A percentile compares a stretch with the other conserved stretches of the same genome.
These are phyloP conservation scores for Sequoiadendron giganteum DNA, from an alignment of 75 land plant genomes.

Conservation along the genomic window DNA sequence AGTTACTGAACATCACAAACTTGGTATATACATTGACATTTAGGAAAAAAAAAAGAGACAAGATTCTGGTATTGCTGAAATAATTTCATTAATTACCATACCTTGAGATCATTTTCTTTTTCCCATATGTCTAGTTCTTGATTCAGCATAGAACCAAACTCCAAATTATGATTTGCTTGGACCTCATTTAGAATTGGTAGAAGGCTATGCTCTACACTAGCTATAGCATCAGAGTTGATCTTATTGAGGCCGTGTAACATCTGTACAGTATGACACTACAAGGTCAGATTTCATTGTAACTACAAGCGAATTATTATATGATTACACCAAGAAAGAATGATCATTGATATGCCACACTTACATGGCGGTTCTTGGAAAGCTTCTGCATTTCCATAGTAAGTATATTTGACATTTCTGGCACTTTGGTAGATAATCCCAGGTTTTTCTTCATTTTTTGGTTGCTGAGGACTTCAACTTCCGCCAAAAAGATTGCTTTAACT, in stretches of 20 bases:
- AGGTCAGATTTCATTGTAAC: not conserved
- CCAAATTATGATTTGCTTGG: constrained; percentile 3
- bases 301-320: not conserved
- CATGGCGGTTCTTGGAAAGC: constrained; percentile 1
- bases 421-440: constrained; percentile 5
- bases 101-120: not conserved
- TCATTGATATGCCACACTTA: not conserved
- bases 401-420: constrained; percentile 4
- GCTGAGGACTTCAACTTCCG: constrained; percentile 27
- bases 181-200: constrained; percentile 5
- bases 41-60: not conserved
- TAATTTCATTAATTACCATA: not conserved
- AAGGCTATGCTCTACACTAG: not conserved
- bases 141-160: not conserved
- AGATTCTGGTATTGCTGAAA: not conserved
- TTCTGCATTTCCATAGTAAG: not conserved
- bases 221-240: not conserved
- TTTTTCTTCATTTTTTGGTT: constrained; percentile 4
- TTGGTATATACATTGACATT: too few species aligned
- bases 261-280: not conserved
- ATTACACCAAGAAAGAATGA: not conserved
- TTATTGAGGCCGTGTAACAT: not conserved
- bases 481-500: constrained; percentile 31
- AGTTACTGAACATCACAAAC: not conserved
- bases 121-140: not conserved